Conservation (phyloP, 257 asterid species). For the Misopates orontium region DNA sequence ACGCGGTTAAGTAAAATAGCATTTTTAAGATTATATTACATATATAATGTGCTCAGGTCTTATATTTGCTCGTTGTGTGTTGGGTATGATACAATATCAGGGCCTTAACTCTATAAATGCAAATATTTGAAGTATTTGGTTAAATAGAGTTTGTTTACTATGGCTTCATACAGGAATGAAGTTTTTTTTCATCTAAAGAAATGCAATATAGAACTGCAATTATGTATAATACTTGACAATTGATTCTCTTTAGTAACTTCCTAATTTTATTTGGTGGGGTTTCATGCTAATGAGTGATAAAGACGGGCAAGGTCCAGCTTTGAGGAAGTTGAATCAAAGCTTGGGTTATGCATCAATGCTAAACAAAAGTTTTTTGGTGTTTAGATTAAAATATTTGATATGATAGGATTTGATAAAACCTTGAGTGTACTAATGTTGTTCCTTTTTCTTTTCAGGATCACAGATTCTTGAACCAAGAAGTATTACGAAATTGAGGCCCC, state of each 20-base stretch:
- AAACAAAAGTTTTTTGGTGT: background rate
- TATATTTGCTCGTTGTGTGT: background rate
- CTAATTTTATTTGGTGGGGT: background rate
- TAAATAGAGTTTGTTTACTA: background rate
- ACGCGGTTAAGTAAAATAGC: background rate
- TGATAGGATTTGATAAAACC: background rate
- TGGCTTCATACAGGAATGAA: constrained; percentile 7
- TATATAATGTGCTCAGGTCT: too few relatives aligned
- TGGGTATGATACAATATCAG: constrained; percentile 1
- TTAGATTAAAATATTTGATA: background rate
- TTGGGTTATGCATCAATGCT: too few relatives aligned
- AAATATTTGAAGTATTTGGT: background rate
- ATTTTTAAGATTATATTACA: background rate
- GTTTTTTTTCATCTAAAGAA: background rate
- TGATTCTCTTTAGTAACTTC: background rate
- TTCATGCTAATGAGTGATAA: constrained; percentile 7
- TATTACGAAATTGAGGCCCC: too few relatives aligned
- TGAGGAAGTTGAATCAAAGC: background rate
- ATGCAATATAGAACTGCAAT: background rate
- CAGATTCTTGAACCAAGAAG: background rate
- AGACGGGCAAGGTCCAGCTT: background rate
- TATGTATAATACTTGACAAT: background rate
- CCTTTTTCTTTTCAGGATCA: too few relatives aligned
- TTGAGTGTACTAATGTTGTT: background rate
- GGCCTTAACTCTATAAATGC: background rate